Evolutionary conservation across 345 rosid genomes (phyloP).

Genomic region (Streptanthus diversifolius): DNA sequence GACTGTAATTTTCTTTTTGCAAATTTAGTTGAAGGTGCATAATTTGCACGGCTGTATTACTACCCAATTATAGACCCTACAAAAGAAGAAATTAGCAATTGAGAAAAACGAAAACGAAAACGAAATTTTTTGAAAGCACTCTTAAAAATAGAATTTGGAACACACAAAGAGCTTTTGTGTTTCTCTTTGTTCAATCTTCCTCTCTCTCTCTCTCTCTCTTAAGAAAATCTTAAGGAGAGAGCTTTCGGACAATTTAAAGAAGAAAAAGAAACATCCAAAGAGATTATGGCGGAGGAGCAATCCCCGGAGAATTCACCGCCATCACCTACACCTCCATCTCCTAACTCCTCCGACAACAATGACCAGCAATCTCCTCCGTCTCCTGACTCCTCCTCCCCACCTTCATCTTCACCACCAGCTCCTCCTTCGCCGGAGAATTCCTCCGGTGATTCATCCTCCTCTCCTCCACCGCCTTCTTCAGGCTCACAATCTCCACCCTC

Average conservation of each 20-base stretch:
- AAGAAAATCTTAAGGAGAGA: slow-evolving; percentile 19
- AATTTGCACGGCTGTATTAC: slow-evolving; percentile 29
- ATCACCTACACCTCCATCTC: slow-evolving; percentile 39
- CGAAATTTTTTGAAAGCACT: not conserved
- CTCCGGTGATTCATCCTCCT: slow-evolving; percentile 7
- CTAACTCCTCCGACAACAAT: slow-evolving; percentile 19
- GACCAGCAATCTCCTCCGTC: slow-evolving; percentile 37
- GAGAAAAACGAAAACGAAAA: not conserved
- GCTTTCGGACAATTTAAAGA: not conserved
- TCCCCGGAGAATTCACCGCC: slow-evolving; percentile 37
- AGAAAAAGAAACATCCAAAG: not conserved
- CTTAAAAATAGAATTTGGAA: slow-evolving; percentile 26
- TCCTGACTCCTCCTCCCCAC: slow-evolving; percentile 24
- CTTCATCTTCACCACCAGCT: slow-evolving; percentile 36
- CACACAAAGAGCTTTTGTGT: slow-evolving; percentile 28
- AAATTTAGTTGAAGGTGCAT: slow-evolving; percentile 21
- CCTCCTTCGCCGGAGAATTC: slow-evolving; percentile 24
- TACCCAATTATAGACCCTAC: slow-evolving; percentile 25
- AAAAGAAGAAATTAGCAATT: slow-evolving; percentile 23
- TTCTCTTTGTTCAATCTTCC: slow-evolving; percentile 20
- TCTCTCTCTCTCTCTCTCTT: slow-evolving; percentile 4
- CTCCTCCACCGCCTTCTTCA: slow-evolving; percentile 35
- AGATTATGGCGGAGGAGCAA: slow-evolving; percentile 42
- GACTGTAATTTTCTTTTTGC: not conserved
- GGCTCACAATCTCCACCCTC: slow-evolving; percentile 37